Conservation (phyloP, 148 eudicot genomes). For the Polygonum maritimum region DNA sequence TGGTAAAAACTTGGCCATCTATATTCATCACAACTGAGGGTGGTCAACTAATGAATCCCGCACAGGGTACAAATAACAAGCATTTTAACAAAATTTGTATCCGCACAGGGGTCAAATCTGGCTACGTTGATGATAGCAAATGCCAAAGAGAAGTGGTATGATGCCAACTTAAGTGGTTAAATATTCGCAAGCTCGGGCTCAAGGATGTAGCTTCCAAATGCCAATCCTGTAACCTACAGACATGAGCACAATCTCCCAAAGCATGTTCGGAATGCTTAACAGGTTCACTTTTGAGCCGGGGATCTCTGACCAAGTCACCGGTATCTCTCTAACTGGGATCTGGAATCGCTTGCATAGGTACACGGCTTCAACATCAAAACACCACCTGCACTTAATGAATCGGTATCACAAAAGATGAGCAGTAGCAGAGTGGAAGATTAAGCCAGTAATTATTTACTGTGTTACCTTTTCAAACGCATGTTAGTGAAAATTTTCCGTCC, state of each 20-base stretch:
- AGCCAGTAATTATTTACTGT: background rate
- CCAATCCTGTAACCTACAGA: conserved; percentile 79
- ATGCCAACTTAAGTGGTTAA: background rate
- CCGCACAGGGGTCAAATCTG: background rate
- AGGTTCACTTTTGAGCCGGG: conserved; percentile 90
- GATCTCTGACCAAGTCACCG: conserved; percentile 94
- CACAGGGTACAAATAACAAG: background rate
- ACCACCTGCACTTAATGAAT: conserved; percentile 56
- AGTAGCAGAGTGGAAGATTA: background rate
- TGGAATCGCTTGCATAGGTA: conserved; percentile 73
- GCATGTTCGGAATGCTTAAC: conserved; percentile 91
- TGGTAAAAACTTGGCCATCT: no score
- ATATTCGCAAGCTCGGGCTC: conserved; percentile 13
- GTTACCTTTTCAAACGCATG: conserved; percentile 74
- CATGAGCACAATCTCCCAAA: conserved; percentile 93
- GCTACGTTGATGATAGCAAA: background rate
- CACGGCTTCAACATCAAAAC: conserved; percentile 89
- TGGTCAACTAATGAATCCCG: no score
- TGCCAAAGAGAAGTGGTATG: background rate
- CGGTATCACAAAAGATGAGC: background rate
- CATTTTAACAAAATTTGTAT: background rate
- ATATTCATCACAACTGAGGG: no score
- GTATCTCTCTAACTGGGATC: conserved; percentile 66
- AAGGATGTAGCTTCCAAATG: conserved; percentile 58
- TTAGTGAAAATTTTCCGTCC: conserved; percentile 78